phyloP scores from a whole-genome alignment of 192 early-diverging fungal genomes.

The Kappamyces sp. region DNA sequence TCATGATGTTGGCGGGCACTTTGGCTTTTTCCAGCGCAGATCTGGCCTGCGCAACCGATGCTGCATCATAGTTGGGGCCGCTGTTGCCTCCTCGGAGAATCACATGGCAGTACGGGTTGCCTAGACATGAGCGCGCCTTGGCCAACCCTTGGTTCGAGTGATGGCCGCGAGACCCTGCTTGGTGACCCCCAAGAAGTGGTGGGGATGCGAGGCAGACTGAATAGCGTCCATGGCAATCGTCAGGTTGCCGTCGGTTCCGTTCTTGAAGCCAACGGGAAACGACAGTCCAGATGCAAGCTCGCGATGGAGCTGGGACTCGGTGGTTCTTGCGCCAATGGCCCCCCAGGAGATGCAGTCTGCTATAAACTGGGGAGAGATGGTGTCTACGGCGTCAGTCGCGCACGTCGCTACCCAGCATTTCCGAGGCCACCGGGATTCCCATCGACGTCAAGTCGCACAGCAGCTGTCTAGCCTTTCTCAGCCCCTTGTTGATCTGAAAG shows the following conservation, averaged over 20 bases:
- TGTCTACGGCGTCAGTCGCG: constrained; percentile 84
- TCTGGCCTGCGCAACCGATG: constrained; percentile 51
- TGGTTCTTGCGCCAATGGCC: constrained; percentile 92
- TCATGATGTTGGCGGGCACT: constrained; percentile 69
- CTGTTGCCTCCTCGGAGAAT: constrained; percentile 83
- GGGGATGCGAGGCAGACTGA: constrained; percentile 71
- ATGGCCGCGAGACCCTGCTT: constrained; percentile 89
- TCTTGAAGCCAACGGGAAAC: constrained; percentile 94
- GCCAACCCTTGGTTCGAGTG: constrained; percentile 55
- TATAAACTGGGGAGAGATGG: constrained; percentile 92
- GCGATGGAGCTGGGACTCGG: constrained; percentile 79
- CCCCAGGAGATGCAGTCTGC: constrained; percentile 92
- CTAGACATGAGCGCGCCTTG: constrained; percentile 36
- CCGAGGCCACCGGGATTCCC: constrained; percentile 32
- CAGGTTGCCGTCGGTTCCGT: constrained; percentile 84
- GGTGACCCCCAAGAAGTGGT: constrained; percentile 90
- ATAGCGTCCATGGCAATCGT: constrained; percentile 87
- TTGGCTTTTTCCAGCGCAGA: constrained; percentile 58
- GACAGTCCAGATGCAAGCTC: constrained; percentile 86
- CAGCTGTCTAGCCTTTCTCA: constrained; percentile 73
- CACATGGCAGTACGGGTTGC: constrained; percentile 80
- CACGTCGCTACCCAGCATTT: constrained; percentile 46
- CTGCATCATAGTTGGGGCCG: constrained; percentile 81
- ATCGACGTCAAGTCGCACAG: constrained; percentile 59
- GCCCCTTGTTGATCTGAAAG: constrained; percentile 93